Evolutionary conservation across 768 basidiomycete species (phyloP).

Genomic region (Hirschioporus abietinus): DNA sequence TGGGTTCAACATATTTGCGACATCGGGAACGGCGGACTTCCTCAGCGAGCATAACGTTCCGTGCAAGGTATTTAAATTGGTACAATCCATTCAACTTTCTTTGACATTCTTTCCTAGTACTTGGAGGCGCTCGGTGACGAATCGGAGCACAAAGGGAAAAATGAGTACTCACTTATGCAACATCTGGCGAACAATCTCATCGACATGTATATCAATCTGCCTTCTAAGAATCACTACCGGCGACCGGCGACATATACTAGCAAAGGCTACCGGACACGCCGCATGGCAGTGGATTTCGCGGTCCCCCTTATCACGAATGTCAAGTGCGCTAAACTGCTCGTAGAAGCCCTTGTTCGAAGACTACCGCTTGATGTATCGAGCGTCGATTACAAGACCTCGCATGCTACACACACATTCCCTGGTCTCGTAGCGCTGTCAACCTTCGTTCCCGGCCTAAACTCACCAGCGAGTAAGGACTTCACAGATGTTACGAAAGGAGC

Average conservation of each 20-base stretch:
- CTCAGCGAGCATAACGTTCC: conserved; percentile 94
- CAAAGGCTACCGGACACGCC: conserved; percentile 93
- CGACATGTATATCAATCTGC: conserved; percentile 99
- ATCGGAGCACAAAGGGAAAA: conserved; percentile 77
- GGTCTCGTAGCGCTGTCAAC: conserved; percentile 86
- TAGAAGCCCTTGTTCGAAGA: conserved; percentile 87
- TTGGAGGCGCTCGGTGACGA: conserved; percentile 81
- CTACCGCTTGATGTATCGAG: conserved; percentile 87
- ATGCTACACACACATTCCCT: conserved; percentile 85
- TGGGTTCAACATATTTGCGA: conserved; percentile 96
- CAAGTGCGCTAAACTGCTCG: conserved; percentile 95
- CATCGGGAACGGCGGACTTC: conserved; percentile 96
- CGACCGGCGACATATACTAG: conserved; percentile 96
- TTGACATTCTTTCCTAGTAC: conserved; percentile 44
- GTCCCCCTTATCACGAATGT: conserved; percentile 97
- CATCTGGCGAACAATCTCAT: conserved; percentile 96
- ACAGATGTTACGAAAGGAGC: conserved; percentile 71
- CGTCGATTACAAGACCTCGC: conserved; percentile 92
- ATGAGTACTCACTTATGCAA: conserved; percentile 95
- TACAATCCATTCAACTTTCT: conserved; percentile 10
- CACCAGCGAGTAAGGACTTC: conserved; percentile 53
- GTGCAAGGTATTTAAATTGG: conserved; percentile 62
- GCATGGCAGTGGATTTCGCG: conserved; percentile 99
- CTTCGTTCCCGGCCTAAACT: conserved; percentile 71
- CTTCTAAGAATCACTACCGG: conserved; percentile 95